These are phyloP conservation scores for Leccinum pellstonianum DNA, from an alignment of 768 basidiomycete genomes.

Conservation along the genomic window DNA sequence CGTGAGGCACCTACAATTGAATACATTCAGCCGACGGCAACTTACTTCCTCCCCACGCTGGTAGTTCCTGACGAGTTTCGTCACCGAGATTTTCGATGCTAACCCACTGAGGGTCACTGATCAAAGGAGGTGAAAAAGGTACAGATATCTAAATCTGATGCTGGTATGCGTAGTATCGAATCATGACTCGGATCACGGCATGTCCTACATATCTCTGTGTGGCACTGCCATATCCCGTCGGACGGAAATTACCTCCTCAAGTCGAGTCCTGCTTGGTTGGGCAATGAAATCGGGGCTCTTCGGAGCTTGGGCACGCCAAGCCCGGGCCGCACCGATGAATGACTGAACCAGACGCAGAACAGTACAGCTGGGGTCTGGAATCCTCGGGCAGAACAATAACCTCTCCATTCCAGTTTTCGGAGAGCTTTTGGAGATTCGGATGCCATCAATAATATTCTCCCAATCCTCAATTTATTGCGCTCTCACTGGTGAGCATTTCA, in stretches of 20 bases:
- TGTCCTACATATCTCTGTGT: not conserved
- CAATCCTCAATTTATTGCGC: too few species aligned
- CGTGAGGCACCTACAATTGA: not conserved
- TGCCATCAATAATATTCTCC: too few species aligned
- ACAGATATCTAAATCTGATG: not conserved
- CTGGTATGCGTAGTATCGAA: not conserved
- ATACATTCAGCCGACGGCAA: not conserved
- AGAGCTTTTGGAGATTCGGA: not conserved
- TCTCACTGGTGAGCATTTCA: too few species aligned
- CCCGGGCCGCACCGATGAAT: too few species aligned
- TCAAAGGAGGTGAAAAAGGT: not conserved
- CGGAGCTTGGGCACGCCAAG: too few species aligned
- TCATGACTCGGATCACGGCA: not conserved
- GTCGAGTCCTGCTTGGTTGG: too few species aligned
- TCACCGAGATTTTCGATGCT: not conserved
- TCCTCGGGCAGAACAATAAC: not conserved
- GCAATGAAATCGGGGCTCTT: not conserved
- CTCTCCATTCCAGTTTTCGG: too few species aligned
- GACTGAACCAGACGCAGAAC: too few species aligned
- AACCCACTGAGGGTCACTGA: not conserved
- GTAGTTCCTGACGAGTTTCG: not conserved
- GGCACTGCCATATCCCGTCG: too few species aligned
- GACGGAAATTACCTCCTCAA: too few species aligned
- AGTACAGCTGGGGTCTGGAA: not conserved
- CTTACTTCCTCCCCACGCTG: not conserved